Evolutionary conservation across 208 protist species (phyloP).

Genomic region (Leishmania aethiopica): DNA sequence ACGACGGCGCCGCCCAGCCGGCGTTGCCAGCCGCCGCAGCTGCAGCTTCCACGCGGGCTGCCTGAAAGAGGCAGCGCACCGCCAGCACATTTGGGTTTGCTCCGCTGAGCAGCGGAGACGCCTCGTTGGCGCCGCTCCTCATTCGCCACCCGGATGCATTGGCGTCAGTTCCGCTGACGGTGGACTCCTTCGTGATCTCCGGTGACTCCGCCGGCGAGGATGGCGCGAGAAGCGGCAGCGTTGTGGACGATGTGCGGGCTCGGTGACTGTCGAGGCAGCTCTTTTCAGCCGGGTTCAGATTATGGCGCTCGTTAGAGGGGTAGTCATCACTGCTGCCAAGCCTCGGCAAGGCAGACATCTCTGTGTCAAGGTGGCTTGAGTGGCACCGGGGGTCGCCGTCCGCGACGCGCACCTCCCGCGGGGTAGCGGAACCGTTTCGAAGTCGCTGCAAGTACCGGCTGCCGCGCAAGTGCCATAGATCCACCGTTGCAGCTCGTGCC

Average conservation of each 20-base stretch:
- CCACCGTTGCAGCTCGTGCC: slow-evolving; percentile 9
- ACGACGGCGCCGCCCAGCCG: background rate
- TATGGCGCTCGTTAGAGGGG: background rate
- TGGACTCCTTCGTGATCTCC: background rate
- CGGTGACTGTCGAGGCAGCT: background rate
- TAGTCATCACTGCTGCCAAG: background rate
- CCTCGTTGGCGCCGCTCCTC: background rate
- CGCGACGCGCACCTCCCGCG: background rate
- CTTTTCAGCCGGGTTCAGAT: too few relatives aligned
- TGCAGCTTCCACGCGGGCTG: background rate
- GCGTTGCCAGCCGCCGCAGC: background rate
- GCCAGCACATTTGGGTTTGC: slow-evolving; percentile 28
- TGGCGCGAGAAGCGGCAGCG: background rate
- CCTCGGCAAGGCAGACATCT: background rate
- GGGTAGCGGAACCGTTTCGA: slow-evolving; percentile 8
- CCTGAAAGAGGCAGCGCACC: slow-evolving; percentile 24
- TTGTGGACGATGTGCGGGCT: background rate
- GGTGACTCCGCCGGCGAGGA: background rate
- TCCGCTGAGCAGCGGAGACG: background rate
- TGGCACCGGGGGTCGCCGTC: background rate
- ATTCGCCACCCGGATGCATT: background rate
- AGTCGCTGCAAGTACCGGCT: slow-evolving; percentile 29
- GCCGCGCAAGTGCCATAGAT: slow-evolving; percentile 23
- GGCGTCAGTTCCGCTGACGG: background rate
- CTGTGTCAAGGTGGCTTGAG: background rate